Evolutionary conservation across 129 eudicot genomes (phyloP), one percentile per base, ranked within the genome.

Genomic region (Lactuca sativa): DNA sequence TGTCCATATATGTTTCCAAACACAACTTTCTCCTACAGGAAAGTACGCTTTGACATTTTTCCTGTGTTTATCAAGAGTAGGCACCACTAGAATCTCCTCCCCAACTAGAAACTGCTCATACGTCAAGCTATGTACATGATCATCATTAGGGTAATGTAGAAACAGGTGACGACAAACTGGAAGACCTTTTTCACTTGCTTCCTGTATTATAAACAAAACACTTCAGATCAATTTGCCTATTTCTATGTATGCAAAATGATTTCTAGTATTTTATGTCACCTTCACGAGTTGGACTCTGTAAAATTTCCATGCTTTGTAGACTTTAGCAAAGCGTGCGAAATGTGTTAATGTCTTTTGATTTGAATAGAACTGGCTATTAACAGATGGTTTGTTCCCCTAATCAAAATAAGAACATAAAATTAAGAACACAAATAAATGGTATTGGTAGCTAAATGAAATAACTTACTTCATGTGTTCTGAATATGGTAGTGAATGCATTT

Each of bases 231-330:
- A 21, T 21, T 21, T 21, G 21, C 21, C 21, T 21, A 21, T 0
- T 21, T 15, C 17, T 12, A n/a, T 40, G 21, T 13, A 63, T 10
- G 18, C 8, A 75, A 56, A 18, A 64, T 67, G 48, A 40, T 36
- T 69, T 6, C 30, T 59, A 64, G 65, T 67, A 65, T 38, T 47
- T 8, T 57, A 52, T 13, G 53, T 78, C 37, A 95, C 99, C 97
- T 95, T 80, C 9, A 95, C 91, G 0, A 90, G 97, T 63, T 90
- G 97, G 62, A 85, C 74, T 80, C 99, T 76, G 89, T 90, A 95
- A 66, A 95, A 95, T 63, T 82, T 87, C 99, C 99, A 95, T 52
- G 99, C 99, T 84, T 83, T 90, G 85, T 85, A 95, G 70, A 95
- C 87, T 76, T 90, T 95, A 8, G 99, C 97, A 55, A 85, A 80